Percentiles rank a stretch among this genome's conserved stretches.
Evolutionary conservation across 2,329 filamentous ascomycete genomes (phyloP).

Genomic region (Ascosphaera pollenicola): DNA sequence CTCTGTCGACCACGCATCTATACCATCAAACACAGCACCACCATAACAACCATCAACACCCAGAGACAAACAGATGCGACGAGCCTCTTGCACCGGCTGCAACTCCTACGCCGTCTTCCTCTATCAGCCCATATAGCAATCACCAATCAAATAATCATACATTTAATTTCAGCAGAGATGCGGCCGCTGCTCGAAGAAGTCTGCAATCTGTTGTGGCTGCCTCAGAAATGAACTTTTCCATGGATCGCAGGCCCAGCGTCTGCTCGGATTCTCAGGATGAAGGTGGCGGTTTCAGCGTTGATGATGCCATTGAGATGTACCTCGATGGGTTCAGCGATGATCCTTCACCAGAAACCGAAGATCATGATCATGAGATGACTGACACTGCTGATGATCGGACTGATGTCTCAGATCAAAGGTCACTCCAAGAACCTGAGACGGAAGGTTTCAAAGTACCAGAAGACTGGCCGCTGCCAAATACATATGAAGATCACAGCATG

Average conservation of each 20-base stretch:
- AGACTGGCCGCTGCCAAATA: background rate
- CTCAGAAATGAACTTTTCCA: background rate
- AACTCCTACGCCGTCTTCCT: background rate
- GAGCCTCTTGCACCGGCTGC: background rate
- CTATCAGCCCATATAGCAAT: too few species aligned
- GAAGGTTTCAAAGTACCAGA: background rate
- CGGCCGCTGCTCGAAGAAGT: background rate
- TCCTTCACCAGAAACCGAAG: conserved; percentile 16
- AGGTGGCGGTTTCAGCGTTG: conserved; percentile 32
- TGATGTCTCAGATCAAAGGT: conserved; percentile 6
- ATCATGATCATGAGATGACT: conserved; percentile 8
- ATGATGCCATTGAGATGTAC: conserved; percentile 40
- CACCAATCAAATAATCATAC: background rate
- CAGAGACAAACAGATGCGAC: background rate
- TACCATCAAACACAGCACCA: background rate
- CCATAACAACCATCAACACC: too few species aligned
- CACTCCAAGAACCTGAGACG: background rate
- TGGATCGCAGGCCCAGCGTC: background rate
- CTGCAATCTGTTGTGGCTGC: background rate
- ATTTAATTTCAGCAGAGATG: background rate
- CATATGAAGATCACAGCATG: background rate
- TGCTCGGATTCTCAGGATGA: conserved; percentile 21
- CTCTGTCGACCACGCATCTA: background rate
- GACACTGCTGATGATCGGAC: conserved; percentile 1
- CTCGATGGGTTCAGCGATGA: conserved; percentile 31